Evolutionary conservation across 2,329 filamentous ascomycete genomes (phyloP).

Genomic region (Sporothrix phasma): DNA sequence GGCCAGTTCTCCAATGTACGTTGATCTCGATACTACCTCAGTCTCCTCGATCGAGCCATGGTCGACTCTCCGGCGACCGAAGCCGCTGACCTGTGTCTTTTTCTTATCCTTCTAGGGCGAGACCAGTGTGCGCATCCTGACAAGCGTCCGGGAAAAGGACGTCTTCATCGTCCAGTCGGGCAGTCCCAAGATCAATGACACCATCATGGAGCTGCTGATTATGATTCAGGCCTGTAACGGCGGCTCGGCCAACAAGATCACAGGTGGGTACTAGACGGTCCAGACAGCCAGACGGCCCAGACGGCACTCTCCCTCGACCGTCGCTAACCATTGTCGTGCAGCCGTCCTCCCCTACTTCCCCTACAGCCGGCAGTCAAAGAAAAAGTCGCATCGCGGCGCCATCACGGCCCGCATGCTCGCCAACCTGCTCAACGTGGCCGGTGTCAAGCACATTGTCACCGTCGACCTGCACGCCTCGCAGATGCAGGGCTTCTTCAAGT

Average conservation of each 20-base stretch:
- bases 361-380: conserved; percentile 98
- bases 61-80: not conserved
- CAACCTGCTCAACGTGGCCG: conserved; percentile 85
- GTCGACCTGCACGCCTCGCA: conserved; percentile 95
- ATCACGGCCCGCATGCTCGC: conserved; percentile 97
- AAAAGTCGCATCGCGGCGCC: conserved; percentile 91
- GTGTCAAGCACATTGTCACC: conserved; percentile 94
- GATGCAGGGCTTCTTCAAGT: conserved; percentile 99
- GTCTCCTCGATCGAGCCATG: too few relatives aligned
- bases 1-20: conserved; percentile 58
- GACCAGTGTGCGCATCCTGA: conserved; percentile 59
- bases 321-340: conserved; percentile 28
- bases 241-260: conserved; percentile 92
- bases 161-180: conserved; percentile 98
- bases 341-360: conserved; percentile 91
- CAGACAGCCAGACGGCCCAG: not conserved
- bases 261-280: conserved; percentile 45
- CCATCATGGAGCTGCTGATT: conserved; percentile 97
- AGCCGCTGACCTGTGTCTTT: conserved; percentile 15
- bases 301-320: too few relatives aligned
- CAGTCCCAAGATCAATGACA: conserved; percentile 93
- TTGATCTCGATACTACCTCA: not conserved
- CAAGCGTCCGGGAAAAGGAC: conserved; percentile 88
- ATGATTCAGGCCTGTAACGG: conserved; percentile 99
- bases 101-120: conserved; percentile 42